phyloP scores from a whole-genome alignment of 2,329 filamentous ascomycete species.

The Paecilomyces variotii region DNA sequence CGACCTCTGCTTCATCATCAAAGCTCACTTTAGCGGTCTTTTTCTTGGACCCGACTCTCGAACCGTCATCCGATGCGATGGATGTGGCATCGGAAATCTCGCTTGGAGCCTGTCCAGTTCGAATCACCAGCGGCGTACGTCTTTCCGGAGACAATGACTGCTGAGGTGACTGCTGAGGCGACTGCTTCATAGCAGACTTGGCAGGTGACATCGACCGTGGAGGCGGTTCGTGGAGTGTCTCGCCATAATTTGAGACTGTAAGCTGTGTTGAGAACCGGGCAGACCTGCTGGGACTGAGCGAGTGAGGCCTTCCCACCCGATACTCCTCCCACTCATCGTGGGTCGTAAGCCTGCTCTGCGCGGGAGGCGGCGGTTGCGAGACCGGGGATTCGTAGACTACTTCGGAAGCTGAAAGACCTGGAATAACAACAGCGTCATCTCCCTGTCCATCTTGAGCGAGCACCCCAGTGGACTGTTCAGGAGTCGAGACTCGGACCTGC shows the following conservation, averaged over 20 bases:
- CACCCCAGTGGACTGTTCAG: background rate
- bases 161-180: slow-evolving; percentile 41
- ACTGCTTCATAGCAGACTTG: slow-evolving; percentile 55
- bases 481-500: background rate
- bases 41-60: slow-evolving; percentile 38
- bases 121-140: slow-evolving; percentile 12
- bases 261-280: slow-evolving; percentile 51
- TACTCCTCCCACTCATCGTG: background rate
- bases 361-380: background rate
- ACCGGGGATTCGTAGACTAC: background rate
- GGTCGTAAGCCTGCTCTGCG: background rate
- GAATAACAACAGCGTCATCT: background rate
- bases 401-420: background rate
- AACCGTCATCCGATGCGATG: slow-evolving; percentile 37
- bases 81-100: slow-evolving; percentile 52
- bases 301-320: slow-evolving; percentile 2
- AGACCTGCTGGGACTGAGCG: slow-evolving; percentile 44
- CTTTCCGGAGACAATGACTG: slow-evolving; percentile 30
- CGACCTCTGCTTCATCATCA: slow-evolving; percentile 47
- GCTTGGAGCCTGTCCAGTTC: slow-evolving; percentile 34
- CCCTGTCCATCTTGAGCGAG: background rate
- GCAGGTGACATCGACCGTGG: slow-evolving; percentile 53
- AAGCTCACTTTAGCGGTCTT: slow-evolving; percentile 60
- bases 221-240: slow-evolving; percentile 49
- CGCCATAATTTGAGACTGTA: slow-evolving; percentile 38